These are phyloP conservation scores for Leccinum proliferum DNA, from an alignment of 1,284 basidiomycete species.

Conservation along the genomic window DNA sequence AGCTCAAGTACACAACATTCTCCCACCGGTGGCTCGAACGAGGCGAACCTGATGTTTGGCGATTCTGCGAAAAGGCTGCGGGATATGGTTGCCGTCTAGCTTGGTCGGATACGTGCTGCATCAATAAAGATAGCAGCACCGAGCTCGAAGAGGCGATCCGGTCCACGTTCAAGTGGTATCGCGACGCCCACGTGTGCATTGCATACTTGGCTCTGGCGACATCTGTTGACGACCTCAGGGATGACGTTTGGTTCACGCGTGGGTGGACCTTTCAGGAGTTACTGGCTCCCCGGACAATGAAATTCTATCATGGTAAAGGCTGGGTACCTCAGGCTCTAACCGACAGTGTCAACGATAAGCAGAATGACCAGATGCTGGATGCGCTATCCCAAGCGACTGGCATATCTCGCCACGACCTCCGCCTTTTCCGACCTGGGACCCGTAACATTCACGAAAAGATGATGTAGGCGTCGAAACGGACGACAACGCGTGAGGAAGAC, in stretches of 20 bases:
- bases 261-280: constrained; percentile 29
- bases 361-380: constrained; percentile 16
- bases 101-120: constrained; percentile 30
- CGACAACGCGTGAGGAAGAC: constrained; percentile 28
- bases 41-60: constrained; percentile 37
- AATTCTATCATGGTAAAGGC: constrained; percentile 22
- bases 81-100: constrained; percentile 27
- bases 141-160: constrained; percentile 30
- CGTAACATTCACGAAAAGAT: constrained; percentile 26
- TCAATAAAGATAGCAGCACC: constrained; percentile 24
- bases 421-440: constrained; percentile 24
- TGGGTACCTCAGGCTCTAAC: constrained; percentile 22
- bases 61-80: constrained; percentile 12
- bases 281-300: constrained; percentile 25
- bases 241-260: constrained; percentile 30
- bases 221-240: constrained; percentile 11
- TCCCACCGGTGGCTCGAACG: constrained; percentile 37
- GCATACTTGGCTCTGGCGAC: constrained; percentile 29
- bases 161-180: constrained; percentile 31
- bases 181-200: constrained; percentile 25
- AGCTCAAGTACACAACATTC: constrained; percentile 46
- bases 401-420: constrained; percentile 22
- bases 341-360: constrained; percentile 21
- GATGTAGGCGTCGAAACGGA: constrained; percentile 31
- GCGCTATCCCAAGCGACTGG: constrained; percentile 24